Conservation (phyloP, 202 grass and related monocot species). For the Carex sylvatica region DNA sequence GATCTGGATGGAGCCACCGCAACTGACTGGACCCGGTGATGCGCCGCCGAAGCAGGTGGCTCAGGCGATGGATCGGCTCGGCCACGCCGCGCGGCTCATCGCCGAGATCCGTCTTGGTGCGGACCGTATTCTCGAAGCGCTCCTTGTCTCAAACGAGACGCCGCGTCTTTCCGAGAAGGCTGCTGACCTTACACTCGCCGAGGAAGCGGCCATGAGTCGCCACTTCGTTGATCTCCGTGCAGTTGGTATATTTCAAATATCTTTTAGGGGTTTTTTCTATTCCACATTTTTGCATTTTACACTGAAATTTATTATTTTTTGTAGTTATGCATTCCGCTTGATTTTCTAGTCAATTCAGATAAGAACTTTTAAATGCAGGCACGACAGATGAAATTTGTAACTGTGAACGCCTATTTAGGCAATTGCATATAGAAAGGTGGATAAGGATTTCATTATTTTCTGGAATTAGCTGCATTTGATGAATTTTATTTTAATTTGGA, state of each 20-base stretch:
- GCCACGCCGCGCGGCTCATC: constrained; percentile 62
- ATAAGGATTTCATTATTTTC: neutral
- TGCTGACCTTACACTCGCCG: constrained; percentile 31
- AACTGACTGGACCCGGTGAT: constrained; percentile 20
- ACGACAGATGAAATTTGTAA: neutral
- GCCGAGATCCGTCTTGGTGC: constrained; percentile 85
- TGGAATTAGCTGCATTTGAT: neutral
- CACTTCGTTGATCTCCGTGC: constrained; percentile 87
- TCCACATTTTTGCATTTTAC: neutral
- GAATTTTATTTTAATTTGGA: neutral
- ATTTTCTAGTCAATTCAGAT: neutral
- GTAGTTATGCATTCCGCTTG: neutral
- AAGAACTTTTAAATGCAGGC: neutral
- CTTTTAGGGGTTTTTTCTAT: neutral
- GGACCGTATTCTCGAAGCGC: constrained; percentile 83
- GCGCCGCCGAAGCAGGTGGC: constrained; percentile 97
- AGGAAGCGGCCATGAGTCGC: constrained; percentile 72
- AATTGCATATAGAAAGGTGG: constrained; percentile 1
- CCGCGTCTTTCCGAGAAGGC: constrained; percentile 42
- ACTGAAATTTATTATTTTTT: neutral
- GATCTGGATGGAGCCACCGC: constrained; percentile 7
- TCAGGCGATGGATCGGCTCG: constrained; percentile 89
- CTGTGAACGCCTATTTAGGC: neutral
- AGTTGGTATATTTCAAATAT: constrained; percentile 41
- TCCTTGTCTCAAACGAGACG: constrained; percentile 49